phyloP scores from a whole-genome alignment of 139 green algal genomes.

The Yamagishiella unicocca region DNA sequence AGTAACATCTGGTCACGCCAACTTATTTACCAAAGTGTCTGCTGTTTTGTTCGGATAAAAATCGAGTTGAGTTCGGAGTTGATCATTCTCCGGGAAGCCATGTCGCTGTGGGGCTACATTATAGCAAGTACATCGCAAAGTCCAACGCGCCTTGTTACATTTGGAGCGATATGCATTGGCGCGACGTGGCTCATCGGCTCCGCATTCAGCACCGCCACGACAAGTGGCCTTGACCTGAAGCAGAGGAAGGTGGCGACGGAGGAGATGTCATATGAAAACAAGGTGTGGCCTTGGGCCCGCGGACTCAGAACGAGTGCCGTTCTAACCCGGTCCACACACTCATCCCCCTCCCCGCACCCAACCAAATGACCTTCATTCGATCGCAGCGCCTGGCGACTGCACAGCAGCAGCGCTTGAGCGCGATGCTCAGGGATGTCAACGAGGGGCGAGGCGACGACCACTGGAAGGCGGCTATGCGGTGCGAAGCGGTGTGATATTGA shows the following conservation, averaged over 20 bases:
- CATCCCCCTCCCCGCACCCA: neutral
- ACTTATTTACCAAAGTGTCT: too few relatives aligned
- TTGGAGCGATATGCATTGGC: slow-evolving; percentile 41
- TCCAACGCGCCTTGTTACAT: slow-evolving; percentile 22
- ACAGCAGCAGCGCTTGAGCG: slow-evolving; percentile 45
- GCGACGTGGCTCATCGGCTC: slow-evolving; percentile 24
- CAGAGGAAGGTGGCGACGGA: neutral
- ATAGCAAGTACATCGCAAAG: slow-evolving; percentile 36
- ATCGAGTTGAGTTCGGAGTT: too few relatives aligned
- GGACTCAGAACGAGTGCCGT: too few relatives aligned
- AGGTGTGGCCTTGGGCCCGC: too few relatives aligned
- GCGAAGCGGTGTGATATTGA: neutral
- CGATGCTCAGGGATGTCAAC: slow-evolving; percentile 57
- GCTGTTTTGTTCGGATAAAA: too few relatives aligned
- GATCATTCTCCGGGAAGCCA: too few relatives aligned
- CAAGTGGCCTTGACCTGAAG: neutral
- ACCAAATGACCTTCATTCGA: neutral
- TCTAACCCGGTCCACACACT: neutral
- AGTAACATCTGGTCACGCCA: too few relatives aligned
- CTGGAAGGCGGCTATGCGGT: slow-evolving; percentile 64
- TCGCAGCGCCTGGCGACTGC: slow-evolving; percentile 37
- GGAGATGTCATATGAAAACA: slow-evolving; percentile 50
- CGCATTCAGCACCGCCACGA: slow-evolving; percentile 33
- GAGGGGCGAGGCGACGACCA: slow-evolving; percentile 55
- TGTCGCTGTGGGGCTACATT: slow-evolving; percentile 53